Evolutionary conservation across 2,329 filamentous ascomycete genomes (phyloP).

Genomic region (Fusarium phyllophilum): DNA sequence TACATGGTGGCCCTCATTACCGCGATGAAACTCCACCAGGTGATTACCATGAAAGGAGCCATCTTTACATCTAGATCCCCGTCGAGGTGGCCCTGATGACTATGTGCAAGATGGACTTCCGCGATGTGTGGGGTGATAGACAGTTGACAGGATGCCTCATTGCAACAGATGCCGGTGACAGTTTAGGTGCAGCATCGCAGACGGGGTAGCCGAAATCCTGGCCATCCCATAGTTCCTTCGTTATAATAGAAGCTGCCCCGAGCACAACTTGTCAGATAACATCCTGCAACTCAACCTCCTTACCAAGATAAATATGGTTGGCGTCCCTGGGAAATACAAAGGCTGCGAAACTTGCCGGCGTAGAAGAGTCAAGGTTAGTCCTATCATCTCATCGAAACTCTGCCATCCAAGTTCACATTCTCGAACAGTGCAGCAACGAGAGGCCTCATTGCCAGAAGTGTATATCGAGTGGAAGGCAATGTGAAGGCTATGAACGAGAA

Average conservation of each 20-base stretch:
- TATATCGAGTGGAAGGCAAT: constrained; percentile 64
- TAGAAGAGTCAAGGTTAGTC: constrained; percentile 66
- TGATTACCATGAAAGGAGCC: constrained; percentile 28
- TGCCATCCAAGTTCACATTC: constrained; percentile 4
- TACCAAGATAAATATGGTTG: constrained; percentile 61
- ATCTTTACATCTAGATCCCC: constrained; percentile 10
- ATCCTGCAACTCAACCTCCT: constrained; percentile 1
- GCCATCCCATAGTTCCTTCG: not conserved
- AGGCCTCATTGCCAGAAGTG: constrained; percentile 71
- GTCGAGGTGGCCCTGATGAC: constrained; percentile 7
- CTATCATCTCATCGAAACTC: not conserved
- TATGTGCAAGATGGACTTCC: constrained; percentile 24
- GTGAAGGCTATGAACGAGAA: constrained; percentile 71
- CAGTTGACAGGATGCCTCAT: constrained; percentile 32
- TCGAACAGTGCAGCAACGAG: constrained; percentile 67
- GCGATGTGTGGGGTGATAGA: constrained; percentile 39
- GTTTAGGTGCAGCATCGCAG: constrained; percentile 35
- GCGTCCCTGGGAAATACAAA: constrained; percentile 71
- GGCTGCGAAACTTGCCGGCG: constrained; percentile 71
- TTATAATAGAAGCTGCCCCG: constrained; percentile 5
- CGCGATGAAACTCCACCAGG: constrained; percentile 34
- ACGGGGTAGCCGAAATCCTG: constrained; percentile 20
- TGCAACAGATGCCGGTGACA: constrained; percentile 20
- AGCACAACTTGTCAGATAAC: not conserved
- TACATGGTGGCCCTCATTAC: constrained; percentile 34